Percentiles rank a stretch among this genome's conserved stretches.
Evolutionary conservation across 2,329 filamentous ascomycete genomes (phyloP).

Genomic region (Myrmaecium sp.): DNA sequence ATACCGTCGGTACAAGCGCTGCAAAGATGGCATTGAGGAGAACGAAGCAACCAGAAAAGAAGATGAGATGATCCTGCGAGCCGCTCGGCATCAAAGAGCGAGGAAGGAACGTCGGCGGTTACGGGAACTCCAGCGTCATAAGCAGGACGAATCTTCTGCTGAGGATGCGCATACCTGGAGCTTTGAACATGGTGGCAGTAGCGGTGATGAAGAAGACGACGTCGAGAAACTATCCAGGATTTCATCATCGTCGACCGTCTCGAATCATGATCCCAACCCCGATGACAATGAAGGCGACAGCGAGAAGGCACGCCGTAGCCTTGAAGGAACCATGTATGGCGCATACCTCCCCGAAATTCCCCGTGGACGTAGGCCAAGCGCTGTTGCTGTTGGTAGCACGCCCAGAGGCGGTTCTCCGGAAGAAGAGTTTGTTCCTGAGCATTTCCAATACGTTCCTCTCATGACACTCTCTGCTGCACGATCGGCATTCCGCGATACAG

Average conservation of each 20-base stretch:
- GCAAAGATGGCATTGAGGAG: conserved; percentile 34
- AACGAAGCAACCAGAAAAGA: conserved; percentile 25
- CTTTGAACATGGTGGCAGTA: conserved; percentile 56
- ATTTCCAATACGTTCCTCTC: conserved; percentile 84
- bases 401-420: conserved; percentile 30
- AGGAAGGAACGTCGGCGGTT: conserved; percentile 23
- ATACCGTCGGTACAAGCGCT: conserved; percentile 60
- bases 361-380: conserved; percentile 16
- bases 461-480: conserved; percentile 75
- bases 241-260: conserved; percentile 19
- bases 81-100: conserved; percentile 39
- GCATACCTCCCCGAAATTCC: conserved; percentile 39
- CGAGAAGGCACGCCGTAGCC: conserved; percentile 26
- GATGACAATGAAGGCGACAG: conserved; percentile 4
- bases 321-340: conserved; percentile 67
- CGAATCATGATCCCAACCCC: conserved; percentile 6
- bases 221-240: conserved; percentile 18
- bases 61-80: conserved; percentile 26
- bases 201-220: conserved; percentile 31
- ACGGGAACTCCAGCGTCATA: conserved; percentile 18
- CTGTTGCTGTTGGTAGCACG: conserved; percentile 13
- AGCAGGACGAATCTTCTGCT: conserved; percentile 23
- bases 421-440: conserved; percentile 59
- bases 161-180: conserved; percentile 82
- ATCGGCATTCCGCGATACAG: conserved; percentile 76